A percentile compares a stretch with the other conserved stretches of the same genome.
Evolutionary conservation across 192 early-diverging fungal genomes (phyloP).

Genomic region (Martensiomyces pterosporus): DNA sequence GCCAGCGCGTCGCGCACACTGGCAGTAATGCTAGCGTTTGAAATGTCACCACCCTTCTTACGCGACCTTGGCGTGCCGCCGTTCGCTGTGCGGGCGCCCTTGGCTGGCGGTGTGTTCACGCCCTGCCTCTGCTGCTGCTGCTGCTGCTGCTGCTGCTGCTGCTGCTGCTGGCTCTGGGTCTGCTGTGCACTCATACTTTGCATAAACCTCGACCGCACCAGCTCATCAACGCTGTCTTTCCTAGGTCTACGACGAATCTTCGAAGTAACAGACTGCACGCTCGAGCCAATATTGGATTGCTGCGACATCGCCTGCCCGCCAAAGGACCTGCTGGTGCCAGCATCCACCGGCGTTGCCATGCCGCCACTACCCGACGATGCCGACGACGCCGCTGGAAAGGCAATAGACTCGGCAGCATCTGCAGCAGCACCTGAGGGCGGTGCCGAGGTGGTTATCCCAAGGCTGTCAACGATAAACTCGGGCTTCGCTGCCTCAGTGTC

Average conservation of each 20-base stretch:
- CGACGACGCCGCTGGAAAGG: no score
- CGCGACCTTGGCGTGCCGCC: conserved; percentile 3
- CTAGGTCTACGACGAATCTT: conserved; percentile 21
- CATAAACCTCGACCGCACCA: conserved; percentile 42
- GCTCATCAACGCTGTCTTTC: conserved; percentile 48
- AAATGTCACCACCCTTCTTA: conserved; percentile 7
- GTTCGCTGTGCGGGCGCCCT: conserved; percentile 1
- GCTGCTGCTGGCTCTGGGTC: no score
- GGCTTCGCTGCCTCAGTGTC: neutral
- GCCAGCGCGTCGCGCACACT: conserved; percentile 41
- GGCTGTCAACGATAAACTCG: no score
- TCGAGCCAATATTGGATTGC: no score
- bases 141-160: no score
- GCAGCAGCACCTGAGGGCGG: no score
- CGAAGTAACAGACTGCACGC: neutral
- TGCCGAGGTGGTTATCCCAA: no score
- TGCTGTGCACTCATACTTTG: conserved; percentile 8
- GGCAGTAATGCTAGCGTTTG: conserved; percentile 31
- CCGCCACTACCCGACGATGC: no score
- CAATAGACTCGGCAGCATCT: no score
- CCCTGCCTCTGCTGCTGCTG: no score
- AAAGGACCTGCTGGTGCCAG: no score
- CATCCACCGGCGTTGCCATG: no score
- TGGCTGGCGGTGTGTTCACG: conserved; percentile 1
- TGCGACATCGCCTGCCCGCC: neutral